Evolutionary conservation across 495 filamentous ascomycete species (phyloP).

Genomic region (Aspergillus funiculosus): DNA sequence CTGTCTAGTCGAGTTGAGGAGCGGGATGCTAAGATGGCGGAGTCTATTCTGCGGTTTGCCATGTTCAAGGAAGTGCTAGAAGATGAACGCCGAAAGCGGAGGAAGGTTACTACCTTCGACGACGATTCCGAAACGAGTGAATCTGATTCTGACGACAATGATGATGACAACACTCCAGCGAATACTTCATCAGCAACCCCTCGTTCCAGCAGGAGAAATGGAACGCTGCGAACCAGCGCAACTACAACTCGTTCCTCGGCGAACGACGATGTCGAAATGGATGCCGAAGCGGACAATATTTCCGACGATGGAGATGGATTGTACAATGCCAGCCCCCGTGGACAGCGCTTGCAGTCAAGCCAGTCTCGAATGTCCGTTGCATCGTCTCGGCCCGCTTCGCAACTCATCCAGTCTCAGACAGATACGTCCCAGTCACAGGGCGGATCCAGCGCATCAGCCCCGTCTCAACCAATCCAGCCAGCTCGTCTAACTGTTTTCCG

Average conservation of each 20-base stretch:
- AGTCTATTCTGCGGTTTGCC: slow-evolving; percentile 87
- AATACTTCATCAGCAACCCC: slow-evolving; percentile 34
- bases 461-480: slow-evolving; percentile 48
- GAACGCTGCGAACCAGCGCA: slow-evolving; percentile 51
- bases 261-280: slow-evolving; percentile 35
- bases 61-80: slow-evolving; percentile 97
- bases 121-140: slow-evolving; percentile 42
- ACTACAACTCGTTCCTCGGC: slow-evolving; percentile 37
- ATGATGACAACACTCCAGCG: slow-evolving; percentile 31
- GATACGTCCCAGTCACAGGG: slow-evolving; percentile 45
- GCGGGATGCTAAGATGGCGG: slow-evolving; percentile 80
- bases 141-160: slow-evolving; percentile 36
- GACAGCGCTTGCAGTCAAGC: slow-evolving; percentile 40
- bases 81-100: slow-evolving; percentile 72
- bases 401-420: slow-evolving; percentile 54
- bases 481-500: slow-evolving; percentile 70
- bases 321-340: slow-evolving; percentile 52
- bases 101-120: slow-evolving; percentile 48
- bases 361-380: slow-evolving; percentile 60
- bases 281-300: slow-evolving; percentile 29
- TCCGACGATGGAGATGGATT: slow-evolving; percentile 51
- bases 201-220: slow-evolving; percentile 24
- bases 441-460: slow-evolving; percentile 20
- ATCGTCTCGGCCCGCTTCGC: slow-evolving; percentile 62
- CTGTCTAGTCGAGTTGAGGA: slow-evolving; percentile 91